phyloP scores from a whole-genome alignment of 225 moss, liverwort and hornwort species.

The Pleurozium schreberi region DNA sequence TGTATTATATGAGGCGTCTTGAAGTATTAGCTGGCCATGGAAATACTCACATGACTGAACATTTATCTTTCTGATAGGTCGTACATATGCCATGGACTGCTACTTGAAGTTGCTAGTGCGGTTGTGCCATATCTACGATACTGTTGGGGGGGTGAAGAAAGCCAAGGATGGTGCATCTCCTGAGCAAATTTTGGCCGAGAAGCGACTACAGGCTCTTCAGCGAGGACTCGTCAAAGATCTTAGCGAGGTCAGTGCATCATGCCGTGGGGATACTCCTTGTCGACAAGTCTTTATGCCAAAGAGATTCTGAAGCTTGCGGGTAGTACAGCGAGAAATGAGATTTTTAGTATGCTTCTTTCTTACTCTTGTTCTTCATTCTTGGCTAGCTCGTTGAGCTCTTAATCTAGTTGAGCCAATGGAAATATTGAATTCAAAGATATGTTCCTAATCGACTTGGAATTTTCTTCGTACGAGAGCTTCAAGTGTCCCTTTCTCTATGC shows the following conservation, averaged over 20 bases:
- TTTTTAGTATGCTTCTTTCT: not conserved
- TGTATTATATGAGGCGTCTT: not conserved
- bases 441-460: not conserved
- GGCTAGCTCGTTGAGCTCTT: not conserved
- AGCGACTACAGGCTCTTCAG: slow-evolving; percentile 76
- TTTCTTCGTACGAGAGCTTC: not conserved
- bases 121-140: slow-evolving; percentile 90
- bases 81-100: slow-evolving; percentile 96
- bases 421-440: not conserved
- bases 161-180: slow-evolving; percentile 97
- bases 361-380: not conserved
- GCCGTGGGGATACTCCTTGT: not conserved
- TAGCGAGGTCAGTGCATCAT: slow-evolving; percentile 45
- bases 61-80: slow-evolving; percentile 22
- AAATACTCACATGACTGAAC: not conserved
- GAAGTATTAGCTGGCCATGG: not conserved
- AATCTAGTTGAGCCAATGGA: not conserved
- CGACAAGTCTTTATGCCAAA: not conserved
- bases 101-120: slow-evolving; percentile 91
- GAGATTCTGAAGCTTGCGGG: not conserved
- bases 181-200: slow-evolving; percentile 93
- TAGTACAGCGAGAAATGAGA: not conserved
- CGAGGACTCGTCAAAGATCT: slow-evolving; percentile 74
- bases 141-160: slow-evolving; percentile 87
- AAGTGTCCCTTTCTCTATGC: not conserved